Evolutionary conservation across 1,139 yeast species (phyloP).

Genomic region (Debaryomyces psychrophilus): DNA sequence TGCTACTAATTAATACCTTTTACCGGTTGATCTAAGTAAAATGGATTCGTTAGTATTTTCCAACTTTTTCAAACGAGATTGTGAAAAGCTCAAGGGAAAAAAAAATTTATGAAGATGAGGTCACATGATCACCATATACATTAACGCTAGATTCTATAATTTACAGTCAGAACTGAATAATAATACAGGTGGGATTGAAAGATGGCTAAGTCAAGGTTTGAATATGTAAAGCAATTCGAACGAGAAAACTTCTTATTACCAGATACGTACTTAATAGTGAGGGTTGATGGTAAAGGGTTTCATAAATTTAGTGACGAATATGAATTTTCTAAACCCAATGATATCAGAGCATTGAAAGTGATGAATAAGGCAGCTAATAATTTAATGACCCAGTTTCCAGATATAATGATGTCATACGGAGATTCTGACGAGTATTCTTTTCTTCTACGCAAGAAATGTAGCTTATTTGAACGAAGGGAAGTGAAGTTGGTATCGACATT

Average conservation of each 20-base stretch:
- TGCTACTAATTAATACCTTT: conserved; percentile 13
- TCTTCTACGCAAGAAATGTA: conserved; percentile 62
- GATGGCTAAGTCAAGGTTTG: conserved; percentile 84
- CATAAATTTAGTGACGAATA: conserved; percentile 80
- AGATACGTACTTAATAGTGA: conserved; percentile 76
- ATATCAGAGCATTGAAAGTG: conserved; percentile 66
- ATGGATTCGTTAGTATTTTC: background rate
- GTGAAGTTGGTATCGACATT: conserved; percentile 78
- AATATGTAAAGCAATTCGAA: conserved; percentile 85
- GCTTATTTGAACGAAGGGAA: conserved; percentile 79
- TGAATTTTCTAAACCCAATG: conserved; percentile 86
- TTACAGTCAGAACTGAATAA: background rate
- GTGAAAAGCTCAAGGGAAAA: conserved; percentile 7
- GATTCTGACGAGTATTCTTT: conserved; percentile 95
- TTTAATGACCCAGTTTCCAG: conserved; percentile 67
- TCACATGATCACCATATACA: conserved; percentile 12
- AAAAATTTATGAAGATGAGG: conserved; percentile 16
- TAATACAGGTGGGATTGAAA: background rate
- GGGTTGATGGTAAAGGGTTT: conserved; percentile 94
- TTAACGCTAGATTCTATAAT: background rate
- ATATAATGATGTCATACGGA: conserved; percentile 82
- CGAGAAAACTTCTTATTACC: conserved; percentile 72
- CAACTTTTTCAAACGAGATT: conserved; percentile 7
- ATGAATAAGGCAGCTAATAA: conserved; percentile 82
- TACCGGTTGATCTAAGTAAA: conserved; percentile 3